Percentiles rank a stretch among this genome's conserved stretches.
phyloP scores from a whole-genome alignment of 1,284 basidiomycete species.

The Trametes versicolor region DNA sequence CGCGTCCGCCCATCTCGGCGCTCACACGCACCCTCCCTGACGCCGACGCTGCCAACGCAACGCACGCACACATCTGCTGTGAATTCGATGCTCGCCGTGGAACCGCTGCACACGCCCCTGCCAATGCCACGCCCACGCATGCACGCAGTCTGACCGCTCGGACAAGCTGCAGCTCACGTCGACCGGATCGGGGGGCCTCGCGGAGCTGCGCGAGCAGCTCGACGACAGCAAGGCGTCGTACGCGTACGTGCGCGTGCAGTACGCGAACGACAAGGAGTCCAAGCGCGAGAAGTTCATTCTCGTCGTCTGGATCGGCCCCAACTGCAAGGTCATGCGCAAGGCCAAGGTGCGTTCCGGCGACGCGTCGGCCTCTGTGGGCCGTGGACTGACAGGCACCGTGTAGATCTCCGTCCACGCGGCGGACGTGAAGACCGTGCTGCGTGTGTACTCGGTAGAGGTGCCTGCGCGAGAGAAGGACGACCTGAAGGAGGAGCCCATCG shows the following conservation, averaged over 20 bases:
- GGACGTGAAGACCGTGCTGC: conserved; percentile 84
- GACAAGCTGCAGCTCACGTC: conserved; percentile 82
- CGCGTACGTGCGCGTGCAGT: conserved; percentile 85
- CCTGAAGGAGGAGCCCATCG: conserved; percentile 83
- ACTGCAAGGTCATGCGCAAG: conserved; percentile 90
- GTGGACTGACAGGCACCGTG: neutral
- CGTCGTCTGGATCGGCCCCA: conserved; percentile 88
- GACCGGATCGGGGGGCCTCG: conserved; percentile 82
- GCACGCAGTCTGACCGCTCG: conserved; percentile 78
- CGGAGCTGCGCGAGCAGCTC: conserved; percentile 79
- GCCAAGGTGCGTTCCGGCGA: conserved; percentile 73
- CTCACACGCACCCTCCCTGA: conserved; percentile 7
- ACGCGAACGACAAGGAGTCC: conserved; percentile 88
- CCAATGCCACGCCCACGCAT: neutral
- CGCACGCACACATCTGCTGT: conserved; percentile 2
- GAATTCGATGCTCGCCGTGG: neutral
- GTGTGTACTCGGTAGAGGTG: conserved; percentile 87
- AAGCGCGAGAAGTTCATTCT: conserved; percentile 91
- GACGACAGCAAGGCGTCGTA: conserved; percentile 82
- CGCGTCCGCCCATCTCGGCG: conserved; percentile 10
- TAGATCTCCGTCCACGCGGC: conserved; percentile 90
- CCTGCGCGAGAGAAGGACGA: conserved; percentile 84
- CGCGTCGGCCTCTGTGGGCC: neutral
- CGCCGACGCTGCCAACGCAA: neutral
- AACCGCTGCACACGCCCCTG: neutral